These are phyloP conservation scores for Durusdinium trenchii DNA, from an alignment of 73 alveolate species.

Conservation along the genomic window DNA sequence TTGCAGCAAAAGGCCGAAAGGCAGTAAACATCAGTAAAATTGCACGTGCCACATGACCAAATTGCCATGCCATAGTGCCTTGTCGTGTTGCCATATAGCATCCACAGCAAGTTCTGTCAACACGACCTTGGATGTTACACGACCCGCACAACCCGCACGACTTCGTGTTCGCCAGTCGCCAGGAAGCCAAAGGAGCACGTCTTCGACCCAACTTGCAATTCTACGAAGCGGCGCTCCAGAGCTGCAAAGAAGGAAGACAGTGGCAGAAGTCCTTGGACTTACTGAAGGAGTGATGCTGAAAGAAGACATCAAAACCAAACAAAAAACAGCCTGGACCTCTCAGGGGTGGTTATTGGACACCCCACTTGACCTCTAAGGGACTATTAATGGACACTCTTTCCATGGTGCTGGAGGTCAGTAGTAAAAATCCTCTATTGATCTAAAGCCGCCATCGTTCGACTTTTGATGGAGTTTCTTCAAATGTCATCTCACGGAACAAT, in stretches of 20 bases:
- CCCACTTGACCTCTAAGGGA: too few species aligned
- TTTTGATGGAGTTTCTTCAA: too few species aligned
- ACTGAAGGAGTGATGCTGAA: constrained; percentile 3
- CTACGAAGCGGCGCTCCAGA: constrained; percentile 36
- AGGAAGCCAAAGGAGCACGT: neutral
- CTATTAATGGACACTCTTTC: too few species aligned
- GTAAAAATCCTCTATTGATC: too few species aligned
- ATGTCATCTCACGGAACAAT: too few species aligned
- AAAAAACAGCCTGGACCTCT: too few species aligned
- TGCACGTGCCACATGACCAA: neutral
- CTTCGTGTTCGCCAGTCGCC: neutral
- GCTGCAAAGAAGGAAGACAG: neutral
- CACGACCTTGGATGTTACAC: neutral
- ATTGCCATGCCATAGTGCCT: neutral
- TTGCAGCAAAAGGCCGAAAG: neutral
- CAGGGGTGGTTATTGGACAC: too few species aligned
- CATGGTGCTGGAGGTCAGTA: too few species aligned
- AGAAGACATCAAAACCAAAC: too few species aligned
- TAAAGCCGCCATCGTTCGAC: too few species aligned
- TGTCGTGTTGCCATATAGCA: neutral
- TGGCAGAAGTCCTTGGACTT: constrained; percentile 23
- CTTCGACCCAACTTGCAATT: constrained; percentile 50
- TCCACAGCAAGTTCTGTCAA: neutral
- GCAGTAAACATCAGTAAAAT: neutral
- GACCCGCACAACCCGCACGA: neutral